These are phyloP conservation scores for Aspergillus sp. DNA, from an alignment of 2,329 filamentous ascomycete genomes.

Conservation along the genomic window DNA sequence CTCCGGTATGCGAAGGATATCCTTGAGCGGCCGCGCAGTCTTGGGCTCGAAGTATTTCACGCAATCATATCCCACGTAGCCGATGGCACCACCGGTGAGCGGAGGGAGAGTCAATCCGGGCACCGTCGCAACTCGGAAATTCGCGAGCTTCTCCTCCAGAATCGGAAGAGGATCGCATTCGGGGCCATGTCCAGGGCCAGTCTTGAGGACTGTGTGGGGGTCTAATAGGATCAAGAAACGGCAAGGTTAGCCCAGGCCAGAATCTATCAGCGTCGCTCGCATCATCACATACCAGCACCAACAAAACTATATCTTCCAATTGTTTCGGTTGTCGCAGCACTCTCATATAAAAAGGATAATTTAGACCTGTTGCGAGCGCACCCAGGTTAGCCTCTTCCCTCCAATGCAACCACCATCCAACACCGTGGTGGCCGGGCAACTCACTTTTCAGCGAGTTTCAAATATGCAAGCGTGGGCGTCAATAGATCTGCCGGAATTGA, in stretches of 20 bases:
- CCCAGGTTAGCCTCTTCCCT: conserved; percentile 14
- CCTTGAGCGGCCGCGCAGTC: conserved; percentile 84
- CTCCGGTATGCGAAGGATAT: conserved; percentile 85
- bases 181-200: conserved; percentile 82
- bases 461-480: conserved; percentile 91
- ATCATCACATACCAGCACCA: conserved; percentile 62
- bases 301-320: conserved; percentile 96
- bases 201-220: conserved; percentile 75
- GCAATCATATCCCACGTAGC: conserved; percentile 97
- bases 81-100: conserved; percentile 87
- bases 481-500: conserved; percentile 89
- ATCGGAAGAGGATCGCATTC: conserved; percentile 80
- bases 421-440: conserved; percentile 28
- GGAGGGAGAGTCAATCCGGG: conserved; percentile 81
- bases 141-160: conserved; percentile 70
- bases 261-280: neutral
- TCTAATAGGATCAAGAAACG: conserved; percentile 38
- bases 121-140: conserved; percentile 77
- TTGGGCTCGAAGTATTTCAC: conserved; percentile 97
- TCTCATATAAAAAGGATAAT: conserved; percentile 93
- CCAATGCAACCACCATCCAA: conserved; percentile 1
- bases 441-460: conserved; percentile 79
- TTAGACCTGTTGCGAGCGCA: conserved; percentile 52
- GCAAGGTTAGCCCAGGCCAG: conserved; percentile 5
- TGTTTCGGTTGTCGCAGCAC: conserved; percentile 84